Evolutionary conservation across 2,329 filamentous ascomycete genomes (phyloP).

Genomic region (Dichotomopilus funicola): DNA sequence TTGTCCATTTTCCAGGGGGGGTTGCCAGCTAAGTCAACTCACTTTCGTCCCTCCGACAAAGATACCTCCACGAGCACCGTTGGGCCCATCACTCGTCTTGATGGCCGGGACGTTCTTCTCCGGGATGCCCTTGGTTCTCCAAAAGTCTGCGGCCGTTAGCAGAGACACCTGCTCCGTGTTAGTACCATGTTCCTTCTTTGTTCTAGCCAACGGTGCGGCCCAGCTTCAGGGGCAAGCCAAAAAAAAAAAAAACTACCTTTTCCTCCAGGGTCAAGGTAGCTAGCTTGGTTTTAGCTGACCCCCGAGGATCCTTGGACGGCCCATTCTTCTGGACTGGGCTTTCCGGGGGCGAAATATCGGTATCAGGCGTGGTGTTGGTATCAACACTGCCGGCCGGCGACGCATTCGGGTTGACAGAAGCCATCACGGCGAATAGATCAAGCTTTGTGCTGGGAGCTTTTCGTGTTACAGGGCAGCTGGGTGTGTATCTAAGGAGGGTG

Average conservation of each 20-base stretch:
- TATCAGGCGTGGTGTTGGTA: slow-evolving; percentile 42
- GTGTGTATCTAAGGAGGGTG: neutral
- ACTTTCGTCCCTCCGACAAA: slow-evolving; percentile 63
- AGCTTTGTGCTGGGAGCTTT: neutral
- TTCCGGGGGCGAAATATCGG: slow-evolving; percentile 41
- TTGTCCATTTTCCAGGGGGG: too few species aligned
- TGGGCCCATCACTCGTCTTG: slow-evolving; percentile 64
- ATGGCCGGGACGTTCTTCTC: slow-evolving; percentile 57
- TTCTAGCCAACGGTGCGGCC: too few species aligned
- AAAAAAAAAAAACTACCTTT: slow-evolving; percentile 38
- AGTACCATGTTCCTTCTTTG: neutral
- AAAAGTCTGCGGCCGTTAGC: slow-evolving; percentile 59
- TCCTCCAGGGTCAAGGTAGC: slow-evolving; percentile 48
- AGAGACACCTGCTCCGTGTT: slow-evolving; percentile 44
- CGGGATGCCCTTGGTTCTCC: slow-evolving; percentile 60
- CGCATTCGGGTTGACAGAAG: slow-evolving; percentile 28
- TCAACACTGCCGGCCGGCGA: slow-evolving; percentile 33
- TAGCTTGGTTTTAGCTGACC: slow-evolving; percentile 43
- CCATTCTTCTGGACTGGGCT: slow-evolving; percentile 35
- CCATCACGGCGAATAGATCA: neutral
- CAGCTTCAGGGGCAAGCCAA: too few species aligned
- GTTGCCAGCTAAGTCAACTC: slow-evolving; percentile 14
- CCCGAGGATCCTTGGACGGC: slow-evolving; percentile 34
- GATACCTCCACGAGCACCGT: slow-evolving; percentile 61
- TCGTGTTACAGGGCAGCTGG: neutral